Evolutionary conservation across 148 eudicot species (phyloP).

Genomic region (Heliamphora exappendiculata): DNA sequence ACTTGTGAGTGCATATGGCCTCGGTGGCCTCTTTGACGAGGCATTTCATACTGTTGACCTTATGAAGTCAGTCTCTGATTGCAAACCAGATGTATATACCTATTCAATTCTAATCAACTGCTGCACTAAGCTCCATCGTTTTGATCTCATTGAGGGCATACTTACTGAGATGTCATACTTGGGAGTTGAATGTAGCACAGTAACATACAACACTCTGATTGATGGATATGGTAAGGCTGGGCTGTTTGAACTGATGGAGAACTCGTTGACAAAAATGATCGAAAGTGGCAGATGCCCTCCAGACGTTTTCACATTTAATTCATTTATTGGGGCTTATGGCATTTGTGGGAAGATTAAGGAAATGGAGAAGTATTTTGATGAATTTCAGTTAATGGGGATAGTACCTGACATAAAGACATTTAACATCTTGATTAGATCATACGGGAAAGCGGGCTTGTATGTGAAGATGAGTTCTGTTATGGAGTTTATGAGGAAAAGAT

Average conservation of each 20-base stretch:
- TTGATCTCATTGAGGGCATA: slow-evolving; percentile 45
- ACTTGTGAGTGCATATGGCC: slow-evolving; percentile 64
- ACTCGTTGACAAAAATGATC: slow-evolving; percentile 53
- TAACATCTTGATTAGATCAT: slow-evolving; percentile 75
- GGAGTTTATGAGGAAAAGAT: slow-evolving; percentile 63
- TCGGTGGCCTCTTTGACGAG: slow-evolving; percentile 53
- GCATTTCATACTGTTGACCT: slow-evolving; percentile 52
- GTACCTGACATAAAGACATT: slow-evolving; percentile 66
- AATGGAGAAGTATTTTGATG: slow-evolving; percentile 88
- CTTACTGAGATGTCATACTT: slow-evolving; percentile 66
- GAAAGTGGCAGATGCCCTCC: slow-evolving; percentile 57
- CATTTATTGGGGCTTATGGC: slow-evolving; percentile 74
- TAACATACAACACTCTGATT: slow-evolving; percentile 74
- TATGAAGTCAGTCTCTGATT: slow-evolving; percentile 61
- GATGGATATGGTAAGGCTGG: slow-evolving; percentile 89
- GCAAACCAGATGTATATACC: slow-evolving; percentile 81
- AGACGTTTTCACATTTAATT: slow-evolving; percentile 79
- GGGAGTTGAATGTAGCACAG: slow-evolving; percentile 47
- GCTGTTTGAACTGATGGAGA: slow-evolving; percentile 65
- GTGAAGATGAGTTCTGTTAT: slow-evolving; percentile 62
- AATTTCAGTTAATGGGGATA: slow-evolving; percentile 80
- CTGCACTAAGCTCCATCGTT: slow-evolving; percentile 47
- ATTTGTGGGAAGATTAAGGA: slow-evolving; percentile 45
- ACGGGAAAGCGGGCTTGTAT: slow-evolving; percentile 64
- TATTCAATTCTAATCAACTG: slow-evolving; percentile 63